Percentiles rank a stretch among this genome's conserved stretches.
These are phyloP conservation scores for Wickerhamiella parazyma DNA, from an alignment of 805 yeast genomes.

Conservation along the genomic window DNA sequence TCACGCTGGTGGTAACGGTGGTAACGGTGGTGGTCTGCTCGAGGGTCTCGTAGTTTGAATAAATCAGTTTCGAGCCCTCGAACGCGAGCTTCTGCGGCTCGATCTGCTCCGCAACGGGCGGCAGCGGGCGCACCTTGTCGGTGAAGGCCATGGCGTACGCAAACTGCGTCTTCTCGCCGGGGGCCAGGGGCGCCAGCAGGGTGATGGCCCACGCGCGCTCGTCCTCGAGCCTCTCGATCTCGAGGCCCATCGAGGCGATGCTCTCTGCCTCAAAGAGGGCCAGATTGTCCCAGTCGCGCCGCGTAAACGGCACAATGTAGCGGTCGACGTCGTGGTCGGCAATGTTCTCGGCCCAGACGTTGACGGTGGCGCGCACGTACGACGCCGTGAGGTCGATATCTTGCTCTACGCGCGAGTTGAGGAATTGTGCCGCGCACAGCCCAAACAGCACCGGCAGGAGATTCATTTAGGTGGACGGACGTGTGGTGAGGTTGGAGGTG, in stretches of 20 bases:
- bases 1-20: constrained; percentile 34
- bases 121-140: constrained; percentile 43
- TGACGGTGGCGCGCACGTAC: constrained; percentile 47
- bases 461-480: neutral
- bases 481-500: neutral
- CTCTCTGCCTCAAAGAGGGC: constrained; percentile 35
- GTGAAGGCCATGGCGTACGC: constrained; percentile 37
- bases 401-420: constrained; percentile 43
- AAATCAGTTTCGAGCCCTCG: constrained; percentile 40
- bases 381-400: constrained; percentile 51
- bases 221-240: neutral
- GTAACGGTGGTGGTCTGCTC: constrained; percentile 32
- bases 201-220: constrained; percentile 30
- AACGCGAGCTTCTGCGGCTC: constrained; percentile 49
- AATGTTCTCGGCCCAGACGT: constrained; percentile 46
- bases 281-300: constrained; percentile 30
- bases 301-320: constrained; percentile 50
- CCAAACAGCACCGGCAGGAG: neutral
- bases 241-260: constrained; percentile 22
- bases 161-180: constrained; percentile 41
- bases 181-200: constrained; percentile 54
- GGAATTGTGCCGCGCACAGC: constrained; percentile 30
- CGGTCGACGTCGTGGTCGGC: constrained; percentile 38
- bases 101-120: constrained; percentile 44
- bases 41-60: constrained; percentile 47